Base-by-base conservation (phyloP, 1,284 basidiomycete genomes). In the Chondrostereum purpureum region DNA sequence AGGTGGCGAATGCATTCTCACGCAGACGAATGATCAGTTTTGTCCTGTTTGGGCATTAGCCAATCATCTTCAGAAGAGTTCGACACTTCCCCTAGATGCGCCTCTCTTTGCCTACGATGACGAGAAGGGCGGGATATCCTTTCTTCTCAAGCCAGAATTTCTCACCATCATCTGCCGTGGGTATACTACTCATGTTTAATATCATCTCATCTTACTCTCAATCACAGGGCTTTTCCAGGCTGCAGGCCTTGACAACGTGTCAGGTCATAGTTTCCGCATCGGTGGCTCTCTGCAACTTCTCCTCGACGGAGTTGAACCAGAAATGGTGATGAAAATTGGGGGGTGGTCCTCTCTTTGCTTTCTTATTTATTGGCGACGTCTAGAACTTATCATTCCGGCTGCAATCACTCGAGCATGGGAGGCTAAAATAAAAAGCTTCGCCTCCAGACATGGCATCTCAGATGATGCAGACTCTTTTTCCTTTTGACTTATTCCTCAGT, bases 31-130 rank as follows among this genome's bases (percentile, higher is more conserved):
- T 12, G 50, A 58, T 18, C 41, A 46, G 13, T 36, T 55, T 3
- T 56, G 55, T 38, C 60, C 60, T 1, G 21, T 54, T 4, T 18
- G 16, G 2, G 61, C 63, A 2, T 34, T 63, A 5, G 5, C 42
- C 4, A 50, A 58, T 20, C 62, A 63, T 23, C 34, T 61, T 2
- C 3, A 5, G 0, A 20, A 49, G 35, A 62, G 59, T 37, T 8
- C 20, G 0, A 22, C 31, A 8, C 12, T 31, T 8, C 8, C 8
- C n/a, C 8, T n/a, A 31, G 8, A 31, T 31, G 44, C 47, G 3
- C 53, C 47, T 0, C 35, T 51, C 19, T 53, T 53, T 31, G 19
- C 52, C 1, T 50, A 20, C 22, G 31, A 36, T 23, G 16, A 36
- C 0, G 24, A 17, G 13, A 5, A 37, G 0, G 35, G 20, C 20